Conservation (phyloP, 257 asterid species). For the Cordia subcordata region DNA sequence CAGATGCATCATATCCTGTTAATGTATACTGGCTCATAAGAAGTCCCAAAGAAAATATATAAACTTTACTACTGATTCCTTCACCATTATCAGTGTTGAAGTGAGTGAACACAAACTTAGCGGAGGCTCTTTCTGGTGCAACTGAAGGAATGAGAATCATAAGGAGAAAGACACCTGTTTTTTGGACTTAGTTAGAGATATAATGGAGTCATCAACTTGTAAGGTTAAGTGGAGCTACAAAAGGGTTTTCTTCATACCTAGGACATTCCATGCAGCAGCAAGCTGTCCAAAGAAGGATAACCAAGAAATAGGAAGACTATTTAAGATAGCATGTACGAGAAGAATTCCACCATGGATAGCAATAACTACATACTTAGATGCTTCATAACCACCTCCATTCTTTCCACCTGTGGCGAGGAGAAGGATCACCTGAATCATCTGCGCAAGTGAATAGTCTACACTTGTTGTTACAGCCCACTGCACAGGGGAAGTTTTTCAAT, state of each 20-base stretch:
- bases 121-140: slow-evolving; percentile 73
- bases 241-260: slow-evolving; percentile 37
- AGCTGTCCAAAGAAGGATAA: slow-evolving; percentile 77
- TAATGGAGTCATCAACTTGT: too few relatives aligned
- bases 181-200: neutral
- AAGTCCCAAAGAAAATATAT: slow-evolving; percentile 83
- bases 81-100: slow-evolving; percentile 73
- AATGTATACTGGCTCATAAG: slow-evolving; percentile 95
- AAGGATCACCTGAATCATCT: slow-evolving; percentile 85
- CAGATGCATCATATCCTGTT: slow-evolving; percentile 93
- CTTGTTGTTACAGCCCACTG: slow-evolving; percentile 99
- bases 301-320: slow-evolving; percentile 83
- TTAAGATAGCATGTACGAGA: slow-evolving; percentile 63
- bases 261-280: slow-evolving; percentile 91
- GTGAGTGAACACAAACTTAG: slow-evolving; percentile 79
- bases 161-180: slow-evolving; percentile 85
- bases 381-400: slow-evolving; percentile 81
- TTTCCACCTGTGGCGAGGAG: slow-evolving; percentile 89
- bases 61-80: slow-evolving; percentile 56
- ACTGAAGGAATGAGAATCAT: slow-evolving; percentile 81
- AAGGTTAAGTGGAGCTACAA: neutral
- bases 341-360: slow-evolving; percentile 71
- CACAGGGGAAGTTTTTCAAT: slow-evolving; percentile 24
- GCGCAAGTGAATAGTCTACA: slow-evolving; percentile 82
- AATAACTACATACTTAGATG: slow-evolving; percentile 78